Evolutionary conservation across 352 stramenopile species (phyloP), one percentile per base, ranked within the genome.

Genomic region (Globisporangium camurandrum): DNA sequence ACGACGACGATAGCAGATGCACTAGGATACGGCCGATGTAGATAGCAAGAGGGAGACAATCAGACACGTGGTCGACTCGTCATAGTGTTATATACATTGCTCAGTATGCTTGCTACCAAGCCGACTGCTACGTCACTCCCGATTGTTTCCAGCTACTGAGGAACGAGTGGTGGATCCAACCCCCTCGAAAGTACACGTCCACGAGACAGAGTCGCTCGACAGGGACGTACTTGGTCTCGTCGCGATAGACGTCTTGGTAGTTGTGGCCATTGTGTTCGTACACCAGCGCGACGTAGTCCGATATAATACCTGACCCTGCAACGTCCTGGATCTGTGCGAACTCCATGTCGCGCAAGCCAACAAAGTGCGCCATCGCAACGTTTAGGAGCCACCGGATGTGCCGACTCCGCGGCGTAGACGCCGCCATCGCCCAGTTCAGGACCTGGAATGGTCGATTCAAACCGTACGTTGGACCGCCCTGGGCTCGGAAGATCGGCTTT

Each of bases 361-460:
- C 46, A 39, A 61, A 61, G 27, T 56, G 47, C 22, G 30, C 30
- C 54, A 61, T 47, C 19, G 54, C 8, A 1, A 14, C 27, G 6
- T 23, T 20, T 10, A 56, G 47, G 2, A 61, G n/a, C 40, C 41
- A 19, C 24, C 50, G 45, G 27, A 61, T 48, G 46, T 61, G 54
- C 11, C 16, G n/a, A 17, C 56, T 61, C 40, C 40, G 54, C 4
- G 47, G 41, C 16, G 46, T 30, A 19, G 26, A 23, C 12, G 41
- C 39, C 7, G 41, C 34, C 54, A 60, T 60, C n/a, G 54, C 54
- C 54, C 54, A 60, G 54, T 60, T 60, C 14, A 60, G 54, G 19
- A 51, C 26, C 38, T 60, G 54, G 19, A 46, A 60, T 17, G 53
- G 53, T n/a, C 53, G 53, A 40, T 45, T 55, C 7, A 43, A 42